Percentiles rank a stretch among this genome's conserved stretches.
Evolutionary conservation across 495 filamentous ascomycete genomes (phyloP).

Genomic region (Halenospora varia): DNA sequence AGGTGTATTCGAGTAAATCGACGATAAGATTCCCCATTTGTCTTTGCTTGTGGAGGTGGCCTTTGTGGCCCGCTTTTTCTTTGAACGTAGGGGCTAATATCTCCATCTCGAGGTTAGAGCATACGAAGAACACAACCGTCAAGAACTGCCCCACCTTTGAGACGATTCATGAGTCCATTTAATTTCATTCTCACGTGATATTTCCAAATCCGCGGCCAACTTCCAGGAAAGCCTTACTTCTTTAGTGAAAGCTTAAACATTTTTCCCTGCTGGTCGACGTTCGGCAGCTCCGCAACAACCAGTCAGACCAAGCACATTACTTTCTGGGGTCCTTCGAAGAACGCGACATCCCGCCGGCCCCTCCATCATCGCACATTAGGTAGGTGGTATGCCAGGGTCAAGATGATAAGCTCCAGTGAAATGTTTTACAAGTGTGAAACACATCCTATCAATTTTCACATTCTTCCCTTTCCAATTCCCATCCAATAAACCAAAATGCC

Average conservation of each 20-base stretch:
- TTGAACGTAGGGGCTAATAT: no score
- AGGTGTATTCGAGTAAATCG: constrained; percentile 15
- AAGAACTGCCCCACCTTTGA: no score
- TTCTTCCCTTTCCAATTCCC: neutral
- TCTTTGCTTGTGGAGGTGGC: neutral
- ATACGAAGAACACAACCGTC: no score
- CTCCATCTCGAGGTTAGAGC: no score
- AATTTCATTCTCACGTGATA: no score
- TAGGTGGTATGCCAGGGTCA: no score
- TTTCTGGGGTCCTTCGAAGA: neutral
- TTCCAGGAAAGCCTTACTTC: neutral
- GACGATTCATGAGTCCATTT: no score
- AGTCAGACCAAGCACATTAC: neutral
- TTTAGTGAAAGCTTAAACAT: neutral
- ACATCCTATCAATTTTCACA: neutral
- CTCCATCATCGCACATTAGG: neutral
- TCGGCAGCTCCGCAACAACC: neutral
- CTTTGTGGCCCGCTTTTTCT: neutral
- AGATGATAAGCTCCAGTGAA: neutral
- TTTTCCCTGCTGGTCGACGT: neutral
- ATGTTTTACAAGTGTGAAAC: neutral
- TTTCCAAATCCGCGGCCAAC: neutral
- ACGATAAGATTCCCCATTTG: constrained; percentile 12
- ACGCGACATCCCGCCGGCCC: neutral
- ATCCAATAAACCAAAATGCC: neutral